Evolutionary conservation across 208 protist species (phyloP).

Genomic region (Leptomonas pyrrhocoris): DNA sequence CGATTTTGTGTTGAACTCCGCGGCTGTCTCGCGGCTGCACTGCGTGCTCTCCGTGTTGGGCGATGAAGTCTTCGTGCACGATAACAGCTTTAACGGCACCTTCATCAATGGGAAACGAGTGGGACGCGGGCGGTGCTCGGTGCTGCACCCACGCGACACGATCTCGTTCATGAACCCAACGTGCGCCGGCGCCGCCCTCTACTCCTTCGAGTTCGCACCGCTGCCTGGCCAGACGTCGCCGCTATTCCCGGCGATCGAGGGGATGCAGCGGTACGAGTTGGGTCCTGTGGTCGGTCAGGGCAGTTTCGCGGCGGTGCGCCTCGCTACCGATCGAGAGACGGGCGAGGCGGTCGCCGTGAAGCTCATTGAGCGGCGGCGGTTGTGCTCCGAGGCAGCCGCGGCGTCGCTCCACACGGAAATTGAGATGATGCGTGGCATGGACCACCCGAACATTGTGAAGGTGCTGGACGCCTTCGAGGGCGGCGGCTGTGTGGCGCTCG

Average conservation of each 20-base stretch:
- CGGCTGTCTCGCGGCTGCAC: constrained; percentile 52
- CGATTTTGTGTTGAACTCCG: constrained; percentile 35
- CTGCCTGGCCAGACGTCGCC: constrained; percentile 9
- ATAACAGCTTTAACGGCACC: constrained; percentile 79
- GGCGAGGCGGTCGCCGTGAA: constrained; percentile 66
- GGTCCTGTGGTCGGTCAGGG: constrained; percentile 61
- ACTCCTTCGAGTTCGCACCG: constrained; percentile 34
- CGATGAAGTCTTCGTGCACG: constrained; percentile 63
- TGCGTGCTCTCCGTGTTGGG: constrained; percentile 57
- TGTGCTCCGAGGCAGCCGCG: constrained; percentile 40
- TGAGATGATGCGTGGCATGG: constrained; percentile 63
- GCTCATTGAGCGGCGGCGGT: constrained; percentile 62
- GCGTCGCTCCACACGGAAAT: constrained; percentile 67
- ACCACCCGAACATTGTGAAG: constrained; percentile 72
- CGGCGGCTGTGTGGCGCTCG: constrained; percentile 46
- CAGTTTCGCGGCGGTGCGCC: constrained; percentile 64
- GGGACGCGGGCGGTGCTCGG: constrained; percentile 36
- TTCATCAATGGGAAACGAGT: constrained; percentile 67
- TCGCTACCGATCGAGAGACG: constrained; percentile 42
- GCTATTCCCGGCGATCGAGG: constrained; percentile 9
- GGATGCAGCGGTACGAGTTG: constrained; percentile 43
- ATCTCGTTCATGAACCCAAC: constrained; percentile 66
- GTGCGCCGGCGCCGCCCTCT: constrained; percentile 39
- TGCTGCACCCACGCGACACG: constrained; percentile 47
- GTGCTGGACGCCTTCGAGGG: constrained; percentile 70